A percentile compares a stretch with the other conserved stretches of the same genome.
phyloP scores from a whole-genome alignment of 495 filamentous ascomycete species.

The Achaetomiella virescens region DNA sequence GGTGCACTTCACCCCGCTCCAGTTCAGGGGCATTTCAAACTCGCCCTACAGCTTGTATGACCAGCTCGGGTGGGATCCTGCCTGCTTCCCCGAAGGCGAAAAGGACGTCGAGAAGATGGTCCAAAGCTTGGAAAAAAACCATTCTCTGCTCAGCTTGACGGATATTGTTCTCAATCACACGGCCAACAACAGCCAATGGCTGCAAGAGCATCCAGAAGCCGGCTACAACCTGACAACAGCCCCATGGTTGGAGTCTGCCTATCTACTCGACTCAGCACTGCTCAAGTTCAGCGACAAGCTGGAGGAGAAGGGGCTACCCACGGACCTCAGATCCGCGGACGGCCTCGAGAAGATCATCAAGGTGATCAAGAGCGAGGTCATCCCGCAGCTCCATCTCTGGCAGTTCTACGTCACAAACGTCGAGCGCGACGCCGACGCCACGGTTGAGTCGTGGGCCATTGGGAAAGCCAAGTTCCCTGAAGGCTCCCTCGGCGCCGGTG shows the following conservation, averaged over 20 bases:
- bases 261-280: conserved; percentile 79
- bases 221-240: conserved; percentile 93
- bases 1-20: conserved; percentile 95
- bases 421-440: conserved; percentile 59
- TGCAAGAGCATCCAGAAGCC: conserved; percentile 89
- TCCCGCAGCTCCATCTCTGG: conserved; percentile 76
- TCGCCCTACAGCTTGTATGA: conserved; percentile 97
- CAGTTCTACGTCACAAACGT: conserved; percentile 87
- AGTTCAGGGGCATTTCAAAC: conserved; percentile 80
- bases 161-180: conserved; percentile 99
- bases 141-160: conserved; percentile 80
- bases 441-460: conserved; percentile 63
- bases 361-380: conserved; percentile 69
- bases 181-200: conserved; percentile 89
- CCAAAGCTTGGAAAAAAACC: conserved; percentile 73
- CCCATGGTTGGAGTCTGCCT: conserved; percentile 84
- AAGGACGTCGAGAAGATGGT: conserved; percentile 72
- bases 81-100: conserved; percentile 79
- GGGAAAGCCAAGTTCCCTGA: conserved; percentile 46
- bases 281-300: conserved; percentile 70
- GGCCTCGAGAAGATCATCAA: conserved; percentile 84
- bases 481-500: conserved; percentile 37
- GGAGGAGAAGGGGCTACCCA: conserved; percentile 61
- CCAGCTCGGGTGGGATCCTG: conserved; percentile 79
- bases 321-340: conserved; percentile 58